These are phyloP conservation scores for Dentipellis fragilis DNA, from an alignment of 768 basidiomycete genomes.

Conservation along the genomic window DNA sequence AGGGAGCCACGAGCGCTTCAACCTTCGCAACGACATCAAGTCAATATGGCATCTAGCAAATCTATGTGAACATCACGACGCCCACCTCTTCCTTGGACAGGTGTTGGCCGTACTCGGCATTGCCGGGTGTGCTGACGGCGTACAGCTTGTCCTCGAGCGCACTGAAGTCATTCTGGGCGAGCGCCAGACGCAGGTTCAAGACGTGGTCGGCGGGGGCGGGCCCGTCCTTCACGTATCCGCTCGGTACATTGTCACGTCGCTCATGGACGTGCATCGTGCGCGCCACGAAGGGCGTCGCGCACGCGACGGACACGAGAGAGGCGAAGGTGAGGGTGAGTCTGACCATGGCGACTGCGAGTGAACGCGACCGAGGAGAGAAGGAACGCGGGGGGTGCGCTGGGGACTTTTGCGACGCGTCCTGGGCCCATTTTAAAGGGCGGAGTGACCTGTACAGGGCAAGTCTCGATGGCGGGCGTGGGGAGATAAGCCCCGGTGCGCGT, in stretches of 20 bases:
- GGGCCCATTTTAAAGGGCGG: neutral
- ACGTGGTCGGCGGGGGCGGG: constrained; percentile 5
- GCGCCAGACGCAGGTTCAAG: constrained; percentile 10
- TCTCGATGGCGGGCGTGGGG: too few species aligned
- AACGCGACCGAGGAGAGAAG: neutral
- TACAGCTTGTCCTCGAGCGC: constrained; percentile 8
- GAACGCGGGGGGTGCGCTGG: neutral
- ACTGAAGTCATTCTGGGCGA: constrained; percentile 6
- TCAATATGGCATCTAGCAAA: neutral
- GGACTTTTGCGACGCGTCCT: neutral
- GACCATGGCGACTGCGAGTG: neutral
- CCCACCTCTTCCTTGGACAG: neutral
- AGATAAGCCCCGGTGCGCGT: too few species aligned
- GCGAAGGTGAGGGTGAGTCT: neutral
- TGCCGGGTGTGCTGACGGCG: constrained; percentile 3
- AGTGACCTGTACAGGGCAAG: neutral
- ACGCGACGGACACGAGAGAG: neutral
- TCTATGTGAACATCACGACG: neutral
- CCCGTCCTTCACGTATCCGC: constrained; percentile 1
- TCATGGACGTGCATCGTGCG: neutral
- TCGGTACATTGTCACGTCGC: neutral
- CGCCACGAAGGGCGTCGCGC: neutral
- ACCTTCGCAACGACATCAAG: constrained; percentile 4
- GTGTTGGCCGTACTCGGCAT: neutral
- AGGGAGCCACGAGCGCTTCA: constrained; percentile 11